Conservation (phyloP, 2,329 filamentous ascomycete species). For the Nothophoma quercina region DNA sequence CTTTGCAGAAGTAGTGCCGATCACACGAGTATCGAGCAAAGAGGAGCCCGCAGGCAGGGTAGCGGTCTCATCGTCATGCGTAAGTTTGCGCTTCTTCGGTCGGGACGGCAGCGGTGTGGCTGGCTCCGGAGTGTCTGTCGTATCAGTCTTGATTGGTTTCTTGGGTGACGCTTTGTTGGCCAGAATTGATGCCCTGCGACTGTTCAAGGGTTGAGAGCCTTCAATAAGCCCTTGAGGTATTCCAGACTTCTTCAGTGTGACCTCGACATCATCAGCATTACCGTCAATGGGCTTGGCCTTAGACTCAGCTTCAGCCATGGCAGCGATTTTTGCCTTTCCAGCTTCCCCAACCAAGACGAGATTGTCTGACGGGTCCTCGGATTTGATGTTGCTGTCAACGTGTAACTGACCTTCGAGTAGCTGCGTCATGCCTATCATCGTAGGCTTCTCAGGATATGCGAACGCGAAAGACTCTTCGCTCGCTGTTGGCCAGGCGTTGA, state of each 20-base stretch:
- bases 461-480: slow-evolving; percentile 74
- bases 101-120: slow-evolving; percentile 23
- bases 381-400: slow-evolving; percentile 52
- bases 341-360: slow-evolving; percentile 38
- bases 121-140: not conserved
- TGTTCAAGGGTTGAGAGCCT: slow-evolving; percentile 45
- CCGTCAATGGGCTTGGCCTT: slow-evolving; percentile 17
- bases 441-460: slow-evolving; percentile 52
- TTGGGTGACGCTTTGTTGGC: slow-evolving; percentile 31
- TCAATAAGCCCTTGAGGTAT: slow-evolving; percentile 52
- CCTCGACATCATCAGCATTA: slow-evolving; percentile 10
- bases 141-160: slow-evolving; percentile 20
- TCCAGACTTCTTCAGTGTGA: slow-evolving; percentile 41
- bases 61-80: slow-evolving; percentile 39
- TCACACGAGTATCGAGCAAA: slow-evolving; percentile 67
- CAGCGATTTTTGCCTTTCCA: slow-evolving; percentile 35
- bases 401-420: slow-evolving; percentile 63
- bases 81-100: slow-evolving; percentile 44
- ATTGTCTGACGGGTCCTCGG: slow-evolving; percentile 34
- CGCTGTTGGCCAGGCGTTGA: slow-evolving; percentile 71
- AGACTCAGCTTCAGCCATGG: slow-evolving; percentile 32
- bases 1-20: slow-evolving; percentile 87
- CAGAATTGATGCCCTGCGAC: slow-evolving; percentile 31
- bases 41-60: slow-evolving; percentile 56
- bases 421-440: slow-evolving; percentile 66